Evolutionary conservation across 768 basidiomycete genomes (phyloP), one percentile per base, ranked within the genome.

Genomic region (Macrolepiota dolichaula): DNA sequence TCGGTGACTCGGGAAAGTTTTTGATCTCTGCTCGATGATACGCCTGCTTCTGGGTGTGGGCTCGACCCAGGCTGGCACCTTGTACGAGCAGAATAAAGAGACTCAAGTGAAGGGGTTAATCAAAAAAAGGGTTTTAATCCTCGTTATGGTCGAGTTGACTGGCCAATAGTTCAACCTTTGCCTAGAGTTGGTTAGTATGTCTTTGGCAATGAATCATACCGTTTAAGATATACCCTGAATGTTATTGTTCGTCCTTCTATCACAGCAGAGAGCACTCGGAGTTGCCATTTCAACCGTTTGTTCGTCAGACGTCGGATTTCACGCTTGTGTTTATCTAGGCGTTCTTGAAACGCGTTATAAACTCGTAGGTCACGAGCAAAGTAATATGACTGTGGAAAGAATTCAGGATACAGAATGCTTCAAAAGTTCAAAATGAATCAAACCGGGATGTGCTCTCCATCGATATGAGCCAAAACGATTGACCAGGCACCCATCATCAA

Each of bases 281-380:
- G 66, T 69, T 95, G 91, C 84, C 86, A 87, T 65, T 84, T 86
- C 24, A 94, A 73, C 38, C 85, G 81, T 29, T 82, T 81, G 58
- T 76, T 81, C 22, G 85, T 72, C 35, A 76, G 75, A 46, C 73
- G 77, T 42, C 81, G 77, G 44, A 88, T 83, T 11, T 76, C 74
- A 58, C 66, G 68, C 66, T 78, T 79, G 66, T 83, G 74, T 29
- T 69, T 69, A 40, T 80, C 75, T 24, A 81, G 65, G 36, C 78
- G 73, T 25, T 87, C 82, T 4, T 76, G 74, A 61, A 94, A 91
- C 2, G 86, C 83, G 64, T 81, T 87, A 72, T 89, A 91, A 13
- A 92, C 86, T 37, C 96, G 85, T 63, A 94, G 89, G 72, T 98
- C 96, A 22, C 96, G 84, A 47, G 96, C 96, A 68, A 98, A 98